Evolutionary conservation across 306 rosid genomes (phyloP), one percentile per base, ranked within the genome.

Genomic region (Castanea mollissima): DNA sequence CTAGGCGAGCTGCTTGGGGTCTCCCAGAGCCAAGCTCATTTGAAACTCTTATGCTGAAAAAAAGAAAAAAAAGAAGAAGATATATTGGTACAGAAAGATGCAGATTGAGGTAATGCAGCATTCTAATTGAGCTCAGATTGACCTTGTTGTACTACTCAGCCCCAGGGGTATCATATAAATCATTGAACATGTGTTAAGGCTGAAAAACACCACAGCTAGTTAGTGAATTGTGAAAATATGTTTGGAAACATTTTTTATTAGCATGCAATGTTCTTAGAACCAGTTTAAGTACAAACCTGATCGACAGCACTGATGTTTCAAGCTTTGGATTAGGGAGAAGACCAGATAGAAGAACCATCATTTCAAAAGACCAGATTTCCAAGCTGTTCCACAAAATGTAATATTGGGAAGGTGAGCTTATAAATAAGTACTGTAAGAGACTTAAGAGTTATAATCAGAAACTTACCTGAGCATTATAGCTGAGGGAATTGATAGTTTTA

Each of bases 141-240:
- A 87, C 91, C 91, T 85, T 18, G 62, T 73, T 46, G 86, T 80
- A 63, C 82, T 78, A 16, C 84, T 74, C 32, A 88, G 79, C 56
- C 87, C 91, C 32, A 85, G 85, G 9, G 91, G 89, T 83, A 88
- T 75, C 89, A 85, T 85, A 70, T 60, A 85, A 27, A 80, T 69
- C 87, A 85, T 7, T 9, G 87, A 51, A 69, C 81, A 29, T 3
- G 90, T 87, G 56, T 87, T 87, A 46, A 84, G 90, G 86, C 86
- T 84, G 88, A 35, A 78, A 65, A 49, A 71, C n/a, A 44, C 13
- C 41, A 71, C 18, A 23, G 10, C 5, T 52, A 5, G 44, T 52
- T 23, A 71, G 44, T 71, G 49, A 5, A 49, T 4, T 1, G 55
- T 16, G 5, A 18, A 38, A 20, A 16, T 38, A 21, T 19, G 20